Evolutionary conservation across 1,139 yeast species (phyloP).

Genomic region (Debaryomyces robertsiae): DNA sequence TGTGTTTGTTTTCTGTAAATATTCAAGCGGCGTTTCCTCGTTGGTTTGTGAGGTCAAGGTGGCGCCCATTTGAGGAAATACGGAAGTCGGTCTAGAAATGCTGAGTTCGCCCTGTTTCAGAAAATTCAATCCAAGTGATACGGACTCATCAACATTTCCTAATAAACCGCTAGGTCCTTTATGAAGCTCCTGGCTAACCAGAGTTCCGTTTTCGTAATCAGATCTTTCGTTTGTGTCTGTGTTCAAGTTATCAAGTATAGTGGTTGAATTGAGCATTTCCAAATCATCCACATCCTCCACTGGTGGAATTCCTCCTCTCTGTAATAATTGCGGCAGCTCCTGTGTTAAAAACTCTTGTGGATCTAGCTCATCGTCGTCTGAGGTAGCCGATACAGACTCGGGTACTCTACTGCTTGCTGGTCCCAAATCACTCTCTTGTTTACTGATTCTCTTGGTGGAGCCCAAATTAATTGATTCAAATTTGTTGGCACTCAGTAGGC

Average conservation of each 20-base stretch:
- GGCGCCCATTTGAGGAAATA: neutral
- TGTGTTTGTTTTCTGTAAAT: constrained; percentile 17
- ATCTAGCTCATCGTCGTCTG: constrained; percentile 33
- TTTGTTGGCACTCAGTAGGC: constrained; percentile 12
- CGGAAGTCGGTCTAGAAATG: constrained; percentile 1
- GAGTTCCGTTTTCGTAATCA: neutral
- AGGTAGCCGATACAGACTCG: constrained; percentile 20
- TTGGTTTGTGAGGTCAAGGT: neutral
- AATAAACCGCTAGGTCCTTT: neutral
- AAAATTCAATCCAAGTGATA: constrained; percentile 3
- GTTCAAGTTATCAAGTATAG: constrained; percentile 8
- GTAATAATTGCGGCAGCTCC: constrained; percentile 17
- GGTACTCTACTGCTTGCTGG: constrained; percentile 13
- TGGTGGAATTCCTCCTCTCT: neutral
- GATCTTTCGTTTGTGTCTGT: neutral
- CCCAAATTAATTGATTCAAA: constrained; percentile 30
- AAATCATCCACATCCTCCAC: constrained; percentile 13
- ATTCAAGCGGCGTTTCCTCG: constrained; percentile 17
- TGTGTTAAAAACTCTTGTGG: constrained; percentile 34
- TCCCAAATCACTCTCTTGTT: neutral
- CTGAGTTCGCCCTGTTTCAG: neutral
- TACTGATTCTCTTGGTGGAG: constrained; percentile 15
- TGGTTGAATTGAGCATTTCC: constrained; percentile 10
- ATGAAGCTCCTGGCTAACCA: neutral
- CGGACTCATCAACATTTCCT: constrained; percentile 1